Percentiles rank a stretch among this genome's conserved stretches.
Evolutionary conservation across 2,329 filamentous ascomycete species (phyloP).

Genomic region (Pseudopyricularia cyperi): DNA sequence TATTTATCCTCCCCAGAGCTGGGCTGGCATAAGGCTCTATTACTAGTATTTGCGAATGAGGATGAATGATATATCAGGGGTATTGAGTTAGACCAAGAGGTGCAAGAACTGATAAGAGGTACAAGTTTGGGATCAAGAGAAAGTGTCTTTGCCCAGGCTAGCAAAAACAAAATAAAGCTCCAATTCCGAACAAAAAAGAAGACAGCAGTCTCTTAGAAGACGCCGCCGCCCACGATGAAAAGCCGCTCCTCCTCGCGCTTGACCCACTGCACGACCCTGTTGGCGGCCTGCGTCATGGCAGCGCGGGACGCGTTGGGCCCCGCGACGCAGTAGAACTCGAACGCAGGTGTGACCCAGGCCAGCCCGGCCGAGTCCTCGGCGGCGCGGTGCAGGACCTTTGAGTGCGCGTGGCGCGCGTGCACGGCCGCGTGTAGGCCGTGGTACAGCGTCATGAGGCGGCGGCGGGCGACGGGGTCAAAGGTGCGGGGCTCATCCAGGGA

Average conservation of each 20-base stretch:
- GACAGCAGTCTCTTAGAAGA: slow-evolving; percentile 36
- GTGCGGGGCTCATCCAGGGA: slow-evolving; percentile 50
- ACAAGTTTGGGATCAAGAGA: not conserved
- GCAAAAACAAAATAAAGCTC: not conserved
- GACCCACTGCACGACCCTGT: slow-evolving; percentile 83
- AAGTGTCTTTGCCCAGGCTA: not conserved
- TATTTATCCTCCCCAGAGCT: not conserved
- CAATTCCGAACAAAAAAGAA: too few relatives aligned
- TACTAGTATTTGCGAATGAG: not conserved
- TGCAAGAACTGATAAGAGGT: not conserved
- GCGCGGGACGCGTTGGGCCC: slow-evolving; percentile 53
- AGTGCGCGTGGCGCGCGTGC: slow-evolving; percentile 71
- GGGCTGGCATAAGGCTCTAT: not conserved
- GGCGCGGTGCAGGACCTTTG: slow-evolving; percentile 76
- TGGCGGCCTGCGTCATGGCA: slow-evolving; percentile 71
- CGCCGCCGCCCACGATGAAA: slow-evolving; percentile 96
- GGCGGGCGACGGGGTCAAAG: slow-evolving; percentile 39
- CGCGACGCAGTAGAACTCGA: slow-evolving; percentile 93
- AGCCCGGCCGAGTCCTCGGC: slow-evolving; percentile 65
- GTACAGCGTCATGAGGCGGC: slow-evolving; percentile 73
- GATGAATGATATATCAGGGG: not conserved
- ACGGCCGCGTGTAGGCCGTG: slow-evolving; percentile 70
- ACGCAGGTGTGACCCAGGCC: slow-evolving; percentile 81
- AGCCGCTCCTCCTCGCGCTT: slow-evolving; percentile 83
- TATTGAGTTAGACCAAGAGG: not conserved